These are phyloP conservation scores for Penicillium sp. DNA, from an alignment of 2,329 filamentous ascomycete species.

Conservation along the genomic window DNA sequence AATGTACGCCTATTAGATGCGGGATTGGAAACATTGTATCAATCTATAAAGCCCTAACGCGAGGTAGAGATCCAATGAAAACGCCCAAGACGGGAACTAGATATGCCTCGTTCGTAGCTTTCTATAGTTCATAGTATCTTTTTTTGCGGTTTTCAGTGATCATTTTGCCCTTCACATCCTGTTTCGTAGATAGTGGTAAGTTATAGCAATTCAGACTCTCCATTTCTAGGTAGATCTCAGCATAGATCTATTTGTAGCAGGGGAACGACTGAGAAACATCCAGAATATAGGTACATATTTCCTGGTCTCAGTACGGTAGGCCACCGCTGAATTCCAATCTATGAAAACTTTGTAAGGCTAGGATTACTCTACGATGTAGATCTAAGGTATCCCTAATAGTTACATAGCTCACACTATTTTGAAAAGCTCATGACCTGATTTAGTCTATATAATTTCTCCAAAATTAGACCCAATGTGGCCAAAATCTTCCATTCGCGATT, in stretches of 20 bases:
- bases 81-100: background rate
- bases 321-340: background rate
- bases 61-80: background rate
- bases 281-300: background rate
- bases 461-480: too few relatives aligned
- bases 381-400: too few relatives aligned
- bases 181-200: too few relatives aligned
- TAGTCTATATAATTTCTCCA: too few relatives aligned
- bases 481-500: too few relatives aligned
- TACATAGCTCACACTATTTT: too few relatives aligned
- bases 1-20: background rate
- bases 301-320: background rate
- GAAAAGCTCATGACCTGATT: too few relatives aligned
- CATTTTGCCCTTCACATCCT: background rate
- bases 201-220: too few relatives aligned
- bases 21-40: background rate
- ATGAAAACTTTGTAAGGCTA: too few relatives aligned
- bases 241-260: background rate
- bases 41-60: background rate
- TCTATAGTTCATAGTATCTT: background rate
- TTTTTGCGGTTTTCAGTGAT: background rate
- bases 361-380: too few relatives aligned
- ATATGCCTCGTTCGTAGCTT: background rate
- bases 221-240: too few relatives aligned
- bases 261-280: background rate